Conservation (phyloP, 2,329 filamentous ascomycete species). For the Graphium sp. region DNA sequence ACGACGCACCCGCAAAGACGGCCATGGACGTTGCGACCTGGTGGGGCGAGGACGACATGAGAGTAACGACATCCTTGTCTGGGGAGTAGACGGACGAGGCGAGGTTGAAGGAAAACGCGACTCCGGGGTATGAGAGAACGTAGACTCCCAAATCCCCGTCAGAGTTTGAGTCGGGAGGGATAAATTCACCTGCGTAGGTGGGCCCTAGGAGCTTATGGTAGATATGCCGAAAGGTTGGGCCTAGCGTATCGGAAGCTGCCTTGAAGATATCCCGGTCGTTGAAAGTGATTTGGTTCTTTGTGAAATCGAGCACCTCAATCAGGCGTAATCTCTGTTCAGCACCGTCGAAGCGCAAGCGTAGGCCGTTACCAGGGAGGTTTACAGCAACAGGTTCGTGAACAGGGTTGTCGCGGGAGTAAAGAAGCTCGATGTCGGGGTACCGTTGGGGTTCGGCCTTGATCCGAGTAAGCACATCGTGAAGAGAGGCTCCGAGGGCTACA, state of each 20-base stretch:
- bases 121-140: slow-evolving; percentile 82
- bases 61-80: slow-evolving; percentile 64
- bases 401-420: slow-evolving; percentile 61
- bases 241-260: slow-evolving; percentile 27
- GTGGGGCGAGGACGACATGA: slow-evolving; percentile 65
- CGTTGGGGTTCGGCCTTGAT: slow-evolving; percentile 74
- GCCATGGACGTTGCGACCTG: slow-evolving; percentile 74
- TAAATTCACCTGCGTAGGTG: slow-evolving; percentile 85
- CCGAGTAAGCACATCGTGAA: slow-evolving; percentile 76
- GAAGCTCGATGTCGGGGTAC: slow-evolving; percentile 70
- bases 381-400: slow-evolving; percentile 61
- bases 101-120: slow-evolving; percentile 83
- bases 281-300: slow-evolving; percentile 69
- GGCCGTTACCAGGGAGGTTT: slow-evolving; percentile 65
- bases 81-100: slow-evolving; percentile 58
- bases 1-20: slow-evolving; percentile 78
- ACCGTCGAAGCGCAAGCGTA: slow-evolving; percentile 85
- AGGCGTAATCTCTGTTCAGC: slow-evolving; percentile 80
- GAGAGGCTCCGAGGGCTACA: slow-evolving; percentile 70
- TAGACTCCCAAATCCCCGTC: slow-evolving; percentile 50
- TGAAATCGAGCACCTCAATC: slow-evolving; percentile 83
- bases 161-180: slow-evolving; percentile 34
- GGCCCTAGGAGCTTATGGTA: slow-evolving; percentile 90
- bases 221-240: slow-evolving; percentile 73
- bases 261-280: slow-evolving; percentile 66